A percentile compares a stretch with the other conserved stretches of the same genome.
phyloP scores from a whole-genome alignment of 1,284 basidiomycete species.

The Cerioporus squamosus region DNA sequence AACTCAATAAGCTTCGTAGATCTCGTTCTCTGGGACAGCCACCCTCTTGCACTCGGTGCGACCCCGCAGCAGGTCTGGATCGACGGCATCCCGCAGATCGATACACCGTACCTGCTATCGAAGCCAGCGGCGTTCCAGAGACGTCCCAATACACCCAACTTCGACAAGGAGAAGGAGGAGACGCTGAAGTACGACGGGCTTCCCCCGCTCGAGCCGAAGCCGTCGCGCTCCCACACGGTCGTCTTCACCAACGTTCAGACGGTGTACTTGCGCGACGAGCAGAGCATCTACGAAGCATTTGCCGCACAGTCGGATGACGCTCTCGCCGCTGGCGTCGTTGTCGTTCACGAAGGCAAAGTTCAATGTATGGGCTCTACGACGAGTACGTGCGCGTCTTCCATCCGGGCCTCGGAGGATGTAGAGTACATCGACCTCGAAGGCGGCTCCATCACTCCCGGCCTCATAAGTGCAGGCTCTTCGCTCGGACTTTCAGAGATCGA shows the following conservation, averaged over 20 bases:
- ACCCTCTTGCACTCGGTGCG: constrained; percentile 76
- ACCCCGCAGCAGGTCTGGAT: constrained; percentile 78
- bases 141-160: constrained; percentile 60
- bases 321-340: constrained; percentile 30
- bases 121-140: constrained; percentile 55
- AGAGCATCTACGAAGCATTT: constrained; percentile 24
- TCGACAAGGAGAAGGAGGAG: constrained; percentile 54
- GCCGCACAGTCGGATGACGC: constrained; percentile 10
- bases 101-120: constrained; percentile 42
- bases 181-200: constrained; percentile 69
- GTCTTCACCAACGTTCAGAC: constrained; percentile 64
- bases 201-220: constrained; percentile 56
- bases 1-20: constrained; percentile 36
- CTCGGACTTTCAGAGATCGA: constrained; percentile 67
- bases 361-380: constrained; percentile 18
- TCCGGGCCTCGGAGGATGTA: constrained; percentile 40
- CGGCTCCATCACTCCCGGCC: constrained; percentile 51
- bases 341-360: constrained; percentile 39
- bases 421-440: constrained; percentile 43
- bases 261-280: constrained; percentile 39
- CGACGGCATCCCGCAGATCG: constrained; percentile 69
- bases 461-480: constrained; percentile 62
- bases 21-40: constrained; percentile 72
- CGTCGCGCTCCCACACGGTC: constrained; percentile 42
- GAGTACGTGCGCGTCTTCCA: constrained; percentile 20